Conservation (phyloP, 2,329 filamentous ascomycete species). For the Albifimbria verrucaria region DNA sequence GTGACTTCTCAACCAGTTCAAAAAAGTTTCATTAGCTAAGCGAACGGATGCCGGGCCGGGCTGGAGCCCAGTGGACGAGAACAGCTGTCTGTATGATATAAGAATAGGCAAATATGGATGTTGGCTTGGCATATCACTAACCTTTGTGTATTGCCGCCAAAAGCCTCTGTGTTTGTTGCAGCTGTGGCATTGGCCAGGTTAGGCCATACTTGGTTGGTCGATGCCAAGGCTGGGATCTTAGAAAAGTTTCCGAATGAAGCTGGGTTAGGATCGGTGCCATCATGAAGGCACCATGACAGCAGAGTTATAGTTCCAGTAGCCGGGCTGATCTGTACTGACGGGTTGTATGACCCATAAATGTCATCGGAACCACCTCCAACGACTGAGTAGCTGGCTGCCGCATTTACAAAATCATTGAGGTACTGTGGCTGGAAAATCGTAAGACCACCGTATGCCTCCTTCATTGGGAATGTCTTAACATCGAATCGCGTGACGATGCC, state of each 20-base stretch:
- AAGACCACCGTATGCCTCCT: background rate
- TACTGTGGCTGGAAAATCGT: background rate
- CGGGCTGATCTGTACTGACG: too few relatives aligned
- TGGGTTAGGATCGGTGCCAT: background rate
- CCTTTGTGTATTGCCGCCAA: background rate
- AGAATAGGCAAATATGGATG: background rate
- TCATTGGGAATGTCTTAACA: constrained; percentile 17
- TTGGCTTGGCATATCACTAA: background rate
- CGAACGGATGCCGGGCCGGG: background rate
- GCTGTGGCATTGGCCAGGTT: background rate
- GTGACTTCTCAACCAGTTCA: background rate
- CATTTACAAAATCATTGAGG: too few relatives aligned
- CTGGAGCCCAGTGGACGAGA: background rate
- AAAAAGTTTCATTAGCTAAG: background rate
- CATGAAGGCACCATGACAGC: background rate
- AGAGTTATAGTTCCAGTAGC: background rate
- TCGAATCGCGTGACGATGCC: constrained; percentile 31
- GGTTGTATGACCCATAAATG: too few relatives aligned
- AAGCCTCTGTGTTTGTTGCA: background rate
- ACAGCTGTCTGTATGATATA: background rate
- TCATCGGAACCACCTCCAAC: too few relatives aligned
- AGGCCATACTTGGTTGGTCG: background rate
- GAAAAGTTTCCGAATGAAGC: background rate
- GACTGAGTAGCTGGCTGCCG: too few relatives aligned
- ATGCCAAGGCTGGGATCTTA: background rate